phyloP scores from a whole-genome alignment of 1,284 basidiomycete genomes.

The Erythrobasidium hasegawianum region DNA sequence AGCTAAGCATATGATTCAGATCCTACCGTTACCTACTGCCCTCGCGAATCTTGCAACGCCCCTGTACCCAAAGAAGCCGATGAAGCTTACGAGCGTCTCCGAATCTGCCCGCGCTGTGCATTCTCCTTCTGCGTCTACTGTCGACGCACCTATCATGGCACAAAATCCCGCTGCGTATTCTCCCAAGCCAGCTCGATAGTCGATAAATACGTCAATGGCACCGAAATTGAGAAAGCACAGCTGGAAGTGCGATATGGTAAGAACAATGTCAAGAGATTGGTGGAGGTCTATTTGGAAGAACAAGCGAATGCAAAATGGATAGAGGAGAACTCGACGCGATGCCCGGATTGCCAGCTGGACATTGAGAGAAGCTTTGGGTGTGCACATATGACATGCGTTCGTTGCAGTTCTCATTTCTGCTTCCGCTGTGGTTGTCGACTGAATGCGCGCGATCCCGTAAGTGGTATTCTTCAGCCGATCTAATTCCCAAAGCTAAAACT shows the following conservation, averaged over 20 bases:
- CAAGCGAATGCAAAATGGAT: constrained; percentile 64
- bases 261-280: constrained; percentile 58
- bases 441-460: constrained; percentile 58
- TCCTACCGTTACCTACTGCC: constrained; percentile 69
- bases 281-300: constrained; percentile 63
- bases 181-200: constrained; percentile 61
- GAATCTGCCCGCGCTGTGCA: constrained; percentile 62
- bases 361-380: constrained; percentile 73
- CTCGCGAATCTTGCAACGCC: constrained; percentile 65
- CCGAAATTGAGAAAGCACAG: constrained; percentile 53
- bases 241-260: constrained; percentile 64
- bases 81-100: constrained; percentile 63
- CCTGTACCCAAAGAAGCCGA: constrained; percentile 61
- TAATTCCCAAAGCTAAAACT: background rate
- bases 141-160: constrained; percentile 68
- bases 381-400: constrained; percentile 69
- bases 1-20: constrained; percentile 58
- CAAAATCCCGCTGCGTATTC: constrained; percentile 62
- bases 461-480: constrained; percentile 45
- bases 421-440: too few relatives aligned
- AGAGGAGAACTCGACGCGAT: constrained; percentile 59
- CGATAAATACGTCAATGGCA: constrained; percentile 59
- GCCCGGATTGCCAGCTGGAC: constrained; percentile 63
- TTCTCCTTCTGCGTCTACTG: constrained; percentile 59
- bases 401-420: constrained; percentile 54